Evolutionary conservation across 1,139 yeast species (phyloP).

Genomic region (Sugiyamaella paludigena): DNA sequence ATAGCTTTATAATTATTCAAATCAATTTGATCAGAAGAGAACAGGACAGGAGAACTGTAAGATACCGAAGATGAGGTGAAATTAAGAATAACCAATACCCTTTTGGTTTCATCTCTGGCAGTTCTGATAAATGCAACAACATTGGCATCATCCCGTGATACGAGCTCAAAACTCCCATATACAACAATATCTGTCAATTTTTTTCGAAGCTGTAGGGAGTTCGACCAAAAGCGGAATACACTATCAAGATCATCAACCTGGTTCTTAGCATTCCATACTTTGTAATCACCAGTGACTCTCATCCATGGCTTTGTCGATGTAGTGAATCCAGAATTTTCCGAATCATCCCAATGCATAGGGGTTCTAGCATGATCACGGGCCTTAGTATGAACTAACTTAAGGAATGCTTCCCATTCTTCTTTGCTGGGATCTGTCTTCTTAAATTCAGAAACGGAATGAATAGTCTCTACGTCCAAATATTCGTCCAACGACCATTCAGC

Average conservation of each 20-base stretch:
- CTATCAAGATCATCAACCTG: slow-evolving; percentile 51
- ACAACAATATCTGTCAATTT: slow-evolving; percentile 45
- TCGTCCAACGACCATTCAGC: slow-evolving; percentile 51
- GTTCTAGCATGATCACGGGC: slow-evolving; percentile 55
- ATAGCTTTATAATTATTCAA: slow-evolving; percentile 6
- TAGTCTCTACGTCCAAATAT: slow-evolving; percentile 52
- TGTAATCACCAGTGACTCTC: slow-evolving; percentile 51
- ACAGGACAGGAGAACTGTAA: neutral
- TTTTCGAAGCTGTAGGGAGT: slow-evolving; percentile 47
- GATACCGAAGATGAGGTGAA: slow-evolving; percentile 33
- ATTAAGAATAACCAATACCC: slow-evolving; percentile 47
- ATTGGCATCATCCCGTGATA: slow-evolving; percentile 39
- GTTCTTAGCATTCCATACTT: slow-evolving; percentile 47
- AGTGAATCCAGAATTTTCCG: slow-evolving; percentile 50
- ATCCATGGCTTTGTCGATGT: slow-evolving; percentile 52
- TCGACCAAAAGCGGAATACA: slow-evolving; percentile 48
- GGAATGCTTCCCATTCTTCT: slow-evolving; percentile 35
- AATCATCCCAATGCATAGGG: slow-evolving; percentile 57
- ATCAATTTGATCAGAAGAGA: neutral
- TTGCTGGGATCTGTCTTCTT: slow-evolving; percentile 39
- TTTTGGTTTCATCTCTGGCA: slow-evolving; percentile 33
- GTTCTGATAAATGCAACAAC: slow-evolving; percentile 46
- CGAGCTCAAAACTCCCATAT: slow-evolving; percentile 48
- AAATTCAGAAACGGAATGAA: slow-evolving; percentile 29
- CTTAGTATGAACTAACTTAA: slow-evolving; percentile 29